Base-by-base conservation (phyloP, 2,329 filamentous ascomycete species). In the Colletotrichum cordylinicola region DNA sequence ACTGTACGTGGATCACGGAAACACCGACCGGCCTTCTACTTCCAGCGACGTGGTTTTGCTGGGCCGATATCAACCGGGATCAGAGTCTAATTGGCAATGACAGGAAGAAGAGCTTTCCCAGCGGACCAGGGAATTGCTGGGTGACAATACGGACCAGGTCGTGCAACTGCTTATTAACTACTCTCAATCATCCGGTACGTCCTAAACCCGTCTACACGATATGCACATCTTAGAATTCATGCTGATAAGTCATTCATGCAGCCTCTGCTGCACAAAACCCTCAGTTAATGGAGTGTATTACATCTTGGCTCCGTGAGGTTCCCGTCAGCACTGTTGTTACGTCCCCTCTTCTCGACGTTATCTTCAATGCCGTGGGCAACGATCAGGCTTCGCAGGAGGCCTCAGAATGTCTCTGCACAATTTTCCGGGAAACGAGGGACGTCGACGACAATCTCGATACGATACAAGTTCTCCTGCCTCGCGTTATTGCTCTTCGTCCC, bases 251-350 rank as follows among this genome's bases (percentile, higher is more conserved):
- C 15, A 10, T 71, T 48, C 61, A 15, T 52, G 43, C 81, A 96
- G 95, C 90, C 67, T 88, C 92, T 64, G 96, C 96, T 29, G 91
- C 95, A 10, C 94, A 93, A 77, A 98, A 98, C 82, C 96, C 96
- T 4, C 94, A 96, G 81, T 90, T 99, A 64, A 93, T 98, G 83
- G 95, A 98, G 81, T 98, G 97, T 83, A 96, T 98, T 80, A 98
- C 96, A 37, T 98, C 97, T 4, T 99, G 97, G 97, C 91, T 98
- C 79, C 92, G 96, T 80, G 97, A 99, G 86, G 95, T 99, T 8
- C 95, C 96, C 1, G 91, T 98, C 64, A 90, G 90, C 78, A 93
- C 94, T 77, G 92, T 99, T 78, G 94, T 98, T 79, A 94, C 93
- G 80, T 98, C 96, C 2, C 94, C 96, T 8, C 89, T 99, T 16